Evolutionary conservation across 768 basidiomycete species (phyloP).

Genomic region (Podaxis sp.): DNA sequence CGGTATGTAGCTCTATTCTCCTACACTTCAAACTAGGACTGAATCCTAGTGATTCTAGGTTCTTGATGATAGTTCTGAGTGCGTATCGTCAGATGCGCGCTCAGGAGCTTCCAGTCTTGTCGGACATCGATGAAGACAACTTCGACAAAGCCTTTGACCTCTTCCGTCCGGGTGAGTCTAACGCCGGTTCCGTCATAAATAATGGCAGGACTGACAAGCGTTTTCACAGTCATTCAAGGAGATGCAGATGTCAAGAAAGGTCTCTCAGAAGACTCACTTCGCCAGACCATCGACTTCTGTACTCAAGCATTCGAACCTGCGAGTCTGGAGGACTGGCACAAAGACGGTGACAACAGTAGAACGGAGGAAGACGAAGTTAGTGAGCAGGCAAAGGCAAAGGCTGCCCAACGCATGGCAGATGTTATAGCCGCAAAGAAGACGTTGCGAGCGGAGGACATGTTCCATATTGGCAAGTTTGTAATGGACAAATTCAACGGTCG

Average conservation of each 20-base stretch:
- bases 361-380: neutral
- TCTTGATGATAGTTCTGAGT: constrained; percentile 44
- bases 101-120: constrained; percentile 36
- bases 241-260: constrained; percentile 20
- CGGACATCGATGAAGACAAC: constrained; percentile 44
- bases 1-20: constrained; percentile 20
- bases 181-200: neutral
- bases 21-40: neutral
- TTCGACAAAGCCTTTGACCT: constrained; percentile 46
- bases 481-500: constrained; percentile 17
- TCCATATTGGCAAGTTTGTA: constrained; percentile 21
- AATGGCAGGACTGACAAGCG: neutral
- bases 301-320: constrained; percentile 18
- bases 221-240: constrained; percentile 26
- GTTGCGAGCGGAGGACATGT: constrained; percentile 18
- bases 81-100: constrained; percentile 46
- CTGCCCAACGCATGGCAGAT: constrained; percentile 4
- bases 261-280: constrained; percentile 19
- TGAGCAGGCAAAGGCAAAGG: constrained; percentile 5
- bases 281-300: constrained; percentile 21
- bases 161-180: constrained; percentile 32
- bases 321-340: constrained; percentile 15
- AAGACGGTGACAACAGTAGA: constrained; percentile 2
- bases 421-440: constrained; percentile 19
- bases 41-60: constrained; percentile 24